Conservation (phyloP, 176 grass and related monocot genomes). For the Oryza meyeriana region DNA sequence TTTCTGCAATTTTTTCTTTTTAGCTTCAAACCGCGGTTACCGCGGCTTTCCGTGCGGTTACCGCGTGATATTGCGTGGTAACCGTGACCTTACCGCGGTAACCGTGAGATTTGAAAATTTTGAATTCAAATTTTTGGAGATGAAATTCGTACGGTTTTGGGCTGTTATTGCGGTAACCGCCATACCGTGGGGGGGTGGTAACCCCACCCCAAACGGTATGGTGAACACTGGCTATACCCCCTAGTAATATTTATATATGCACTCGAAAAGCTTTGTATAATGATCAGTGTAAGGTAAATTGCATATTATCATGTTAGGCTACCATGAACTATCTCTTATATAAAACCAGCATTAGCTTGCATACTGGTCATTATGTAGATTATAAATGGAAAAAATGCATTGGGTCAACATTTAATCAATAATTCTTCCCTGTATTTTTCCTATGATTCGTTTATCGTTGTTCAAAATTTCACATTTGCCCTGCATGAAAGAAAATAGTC, state of each 20-base stretch:
- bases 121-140: too few relatives aligned
- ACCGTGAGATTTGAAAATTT: too few relatives aligned
- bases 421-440: not conserved
- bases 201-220: too few relatives aligned
- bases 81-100: too few relatives aligned
- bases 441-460: not conserved
- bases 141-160: too few relatives aligned
- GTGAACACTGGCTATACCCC: not conserved
- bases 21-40: too few relatives aligned
- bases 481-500: not conserved
- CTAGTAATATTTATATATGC: not conserved
- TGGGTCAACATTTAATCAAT: not conserved
- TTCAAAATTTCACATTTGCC: not conserved
- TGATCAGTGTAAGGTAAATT: not conserved
- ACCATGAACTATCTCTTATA: not conserved
- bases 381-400: not conserved
- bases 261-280: not conserved
- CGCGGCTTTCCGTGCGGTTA: too few relatives aligned
- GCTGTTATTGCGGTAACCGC: too few relatives aligned
- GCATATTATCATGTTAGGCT: not conserved
- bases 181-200: too few relatives aligned
- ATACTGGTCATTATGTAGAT: not conserved
- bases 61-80: too few relatives aligned
- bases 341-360: not conserved
- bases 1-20: too few relatives aligned